Base-by-base conservation (phyloP, 192 early-diverging fungal genomes). In the Umbelopsis vinacea region DNA sequence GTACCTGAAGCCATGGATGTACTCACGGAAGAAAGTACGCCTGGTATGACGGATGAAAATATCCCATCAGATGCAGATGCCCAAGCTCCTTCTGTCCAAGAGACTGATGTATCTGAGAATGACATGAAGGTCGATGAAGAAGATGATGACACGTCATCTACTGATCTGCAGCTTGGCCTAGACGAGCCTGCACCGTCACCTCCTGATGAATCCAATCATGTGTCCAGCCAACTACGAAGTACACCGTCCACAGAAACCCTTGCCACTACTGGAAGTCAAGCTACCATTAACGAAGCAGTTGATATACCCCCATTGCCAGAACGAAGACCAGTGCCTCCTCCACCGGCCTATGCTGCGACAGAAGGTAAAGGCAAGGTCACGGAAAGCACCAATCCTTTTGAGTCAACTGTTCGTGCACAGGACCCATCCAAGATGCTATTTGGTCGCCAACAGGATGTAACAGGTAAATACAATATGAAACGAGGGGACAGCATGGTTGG, bases 391-490 rank as follows among this genome's bases (percentile, higher is more conserved):
- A 63, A 63, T 19, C 57, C 57, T 0, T 63, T 63, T 37, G 57
- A 63, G 35, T 17, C 57, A 12, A 17, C 33, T 15, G 57, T 63
- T 37, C 26, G 57, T 8, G 24, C 57, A 29, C 71, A 72, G 26
- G 71, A 72, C 23, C 55, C 71, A 9, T 70, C 69, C 12, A 74
- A 68, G 2, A 83, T 83, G 75, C 63, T 79, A 70, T 81, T 87
- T 75, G 81, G 81, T 10, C 82, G 83, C 33, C 91, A 92, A 71
- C 92, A 94, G 66, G 92, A 94, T 76, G 89, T 94, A 0, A 87
- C 89, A 26, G 86, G 86, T 85, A 75, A 15, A n/a, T 29, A 2
- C 4, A n/a, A 21, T 19, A 67, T 10, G 23, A 23, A 19, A 14
- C 2, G 17, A 19, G 15, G 35, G 12, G 40, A 22, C n/a, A 29